phyloP scores from a whole-genome alignment of 2,329 filamentous ascomycete species.

The Plenodomus lindquistii region DNA sequence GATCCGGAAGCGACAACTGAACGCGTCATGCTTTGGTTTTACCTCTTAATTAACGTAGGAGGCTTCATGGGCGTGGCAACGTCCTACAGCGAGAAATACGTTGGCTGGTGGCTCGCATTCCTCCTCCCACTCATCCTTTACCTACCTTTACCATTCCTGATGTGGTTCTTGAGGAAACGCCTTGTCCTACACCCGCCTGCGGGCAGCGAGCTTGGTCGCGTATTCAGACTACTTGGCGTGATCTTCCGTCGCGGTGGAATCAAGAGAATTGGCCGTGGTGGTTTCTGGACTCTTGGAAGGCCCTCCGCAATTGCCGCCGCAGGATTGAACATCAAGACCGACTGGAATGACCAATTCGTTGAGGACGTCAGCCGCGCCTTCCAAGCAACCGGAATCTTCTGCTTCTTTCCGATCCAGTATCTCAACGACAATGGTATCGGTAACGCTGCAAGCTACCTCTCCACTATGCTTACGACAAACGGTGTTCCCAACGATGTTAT shows the following conservation, averaged over 20 bases:
- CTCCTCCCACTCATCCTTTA: conserved; percentile 1
- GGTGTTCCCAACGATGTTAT: conserved; percentile 5
- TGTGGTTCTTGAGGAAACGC: conserved; percentile 2
- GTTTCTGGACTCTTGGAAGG: conserved; percentile 2
- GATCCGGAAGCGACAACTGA: conserved; percentile 4
- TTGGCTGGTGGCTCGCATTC: conserved; percentile 5
- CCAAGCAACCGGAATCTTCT: conserved; percentile 3
- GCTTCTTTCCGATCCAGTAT: conserved; percentile 5
- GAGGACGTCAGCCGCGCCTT: conserved; percentile 1
- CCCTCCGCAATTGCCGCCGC: conserved; percentile 2
- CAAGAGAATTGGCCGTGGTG: not conserved
- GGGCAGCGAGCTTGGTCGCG: conserved; percentile 1
- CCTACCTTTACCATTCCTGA: conserved; percentile 2
- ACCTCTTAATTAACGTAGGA: conserved; percentile 3
- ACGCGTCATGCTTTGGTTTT: conserved; percentile 4
- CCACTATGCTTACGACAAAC: conserved; percentile 3
- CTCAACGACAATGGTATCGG: conserved; percentile 4
- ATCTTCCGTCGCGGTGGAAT: conserved; percentile 2
- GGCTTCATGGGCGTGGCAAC: conserved; percentile 5
- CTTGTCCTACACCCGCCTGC: conserved; percentile 3
- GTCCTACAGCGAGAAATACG: conserved; percentile 2
- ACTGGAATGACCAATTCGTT: conserved; percentile 4
- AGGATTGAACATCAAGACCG: not conserved
- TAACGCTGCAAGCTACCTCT: not conserved
- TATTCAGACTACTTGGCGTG: not conserved